Base-by-base conservation (phyloP, 129 eudicot genomes). In the Dittrichia graveolens region DNA sequence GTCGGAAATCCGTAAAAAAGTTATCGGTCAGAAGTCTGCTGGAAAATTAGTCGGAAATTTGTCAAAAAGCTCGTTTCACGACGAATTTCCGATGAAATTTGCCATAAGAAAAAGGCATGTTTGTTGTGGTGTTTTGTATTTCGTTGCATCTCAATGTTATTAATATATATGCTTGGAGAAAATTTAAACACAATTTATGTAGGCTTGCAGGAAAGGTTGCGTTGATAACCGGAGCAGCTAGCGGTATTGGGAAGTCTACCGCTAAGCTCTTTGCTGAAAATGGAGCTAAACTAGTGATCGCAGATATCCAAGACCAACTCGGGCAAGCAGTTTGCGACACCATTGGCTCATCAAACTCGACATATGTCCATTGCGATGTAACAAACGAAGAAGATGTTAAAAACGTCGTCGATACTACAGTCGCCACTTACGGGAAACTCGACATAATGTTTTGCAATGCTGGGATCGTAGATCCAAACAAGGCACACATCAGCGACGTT, bases 261-360 rank as follows among this genome's bases (percentile, higher is more conserved):
- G 89, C 94, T 3, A 88, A 75, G 19, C 72, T 83, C 8, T 88
- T 88, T 62, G 73, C 82, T 38, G 58, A 78, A 58, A 79, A 85
- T 3, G 95, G 95, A 1, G 95, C 95, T 10, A 87, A 87, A 67
- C 69, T 87, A 5, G 80, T 80, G 0, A 63, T 87, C 0, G 94
- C 85, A 2, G 95, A 85, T 15, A 55, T 89, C 15, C 91, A 89
- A 83, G 89, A 89, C 50, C 80, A 83, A 40, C 82, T 81, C 7
- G 95, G 91, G 31, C 85, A 60, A 47, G 16, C 62, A 0, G 80
- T 83, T 38, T 68, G 53, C 12, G 79, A 88, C 1, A 1, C 78
- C 46, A 68, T 83, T 4, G 91, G 95, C 11, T 39, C 79, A 12
- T 57, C 79, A 43, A 68, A 73, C 56, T 77, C 79, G 3, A 80